Conservation (phyloP, 176 grass and related monocot genomes). For the bread wheat (Triticum aestivum) region IWGSC_CS_RefSeq_v2.1 NC_057798.1:375483091-375483590, state of each 20-base stretch:
- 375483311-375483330: conserved; percentile 90
- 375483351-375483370: neutral
- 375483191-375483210: conserved; percentile 87
- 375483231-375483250: conserved; percentile 86
- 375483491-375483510: neutral
- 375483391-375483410: neutral
- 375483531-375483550: neutral
- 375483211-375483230: conserved; percentile 90
- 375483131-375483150: conserved; percentile 88
- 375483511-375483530: neutral
- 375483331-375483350: conserved; percentile 30
- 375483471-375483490: neutral
- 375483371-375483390: neutral
- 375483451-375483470: neutral
- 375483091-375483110: conserved; percentile 85
- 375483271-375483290: conserved; percentile 87
- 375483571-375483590: neutral
- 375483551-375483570: conserved; percentile 18
- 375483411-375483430: conserved; percentile 10
- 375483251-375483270: conserved; percentile 83
- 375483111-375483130: conserved; percentile 68
- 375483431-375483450: neutral
- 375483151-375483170: conserved; percentile 84
- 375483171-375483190: conserved; percentile 83
- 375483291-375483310: conserved; percentile 94